A percentile compares a stretch with the other conserved stretches of the same genome.
phyloP scores from a whole-genome alignment of 2,329 filamentous ascomycete genomes.

The Chaetoscypha palmicola region DNA sequence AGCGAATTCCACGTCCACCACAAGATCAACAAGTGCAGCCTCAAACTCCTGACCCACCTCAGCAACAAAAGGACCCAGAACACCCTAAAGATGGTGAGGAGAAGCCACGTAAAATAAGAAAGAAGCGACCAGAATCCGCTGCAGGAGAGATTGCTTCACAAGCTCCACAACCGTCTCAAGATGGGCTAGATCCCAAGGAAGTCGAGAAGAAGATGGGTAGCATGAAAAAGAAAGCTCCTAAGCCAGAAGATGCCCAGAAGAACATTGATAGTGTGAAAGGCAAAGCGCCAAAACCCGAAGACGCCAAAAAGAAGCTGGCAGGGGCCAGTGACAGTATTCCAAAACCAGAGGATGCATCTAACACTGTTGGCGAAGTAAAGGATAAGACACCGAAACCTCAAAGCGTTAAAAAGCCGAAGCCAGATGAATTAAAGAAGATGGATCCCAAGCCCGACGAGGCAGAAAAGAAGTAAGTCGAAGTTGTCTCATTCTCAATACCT shows the following conservation, averaged over 20 bases:
- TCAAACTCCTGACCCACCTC: not conserved
- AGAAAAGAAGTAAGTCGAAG: not conserved
- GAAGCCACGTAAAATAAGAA: slow-evolving; percentile 3
- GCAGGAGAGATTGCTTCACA: not conserved
- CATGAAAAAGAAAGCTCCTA: not conserved
- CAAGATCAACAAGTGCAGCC: not conserved
- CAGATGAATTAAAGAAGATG: not conserved
- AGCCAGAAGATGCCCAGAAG: not conserved
- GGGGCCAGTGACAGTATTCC: not conserved
- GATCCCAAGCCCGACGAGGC: not conserved
- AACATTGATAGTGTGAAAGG: not conserved
- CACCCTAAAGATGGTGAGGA: not conserved
- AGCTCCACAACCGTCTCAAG: not conserved
- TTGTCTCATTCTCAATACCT: no score
- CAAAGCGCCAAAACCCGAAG: slow-evolving; percentile 2
- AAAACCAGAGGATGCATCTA: not conserved
- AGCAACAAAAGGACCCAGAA: not conserved
- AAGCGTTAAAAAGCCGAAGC: not conserved
- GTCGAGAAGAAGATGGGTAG: not conserved
- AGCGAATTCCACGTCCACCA: not conserved
- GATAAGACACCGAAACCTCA: not conserved
- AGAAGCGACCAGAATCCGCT: slow-evolving; percentile 1
- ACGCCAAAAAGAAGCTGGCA: not conserved
- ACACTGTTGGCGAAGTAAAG: not conserved
- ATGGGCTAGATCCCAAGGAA: not conserved